Base-by-base conservation (phyloP, 768 basidiomycete species). In the Lactifluus subvellereus region DNA sequence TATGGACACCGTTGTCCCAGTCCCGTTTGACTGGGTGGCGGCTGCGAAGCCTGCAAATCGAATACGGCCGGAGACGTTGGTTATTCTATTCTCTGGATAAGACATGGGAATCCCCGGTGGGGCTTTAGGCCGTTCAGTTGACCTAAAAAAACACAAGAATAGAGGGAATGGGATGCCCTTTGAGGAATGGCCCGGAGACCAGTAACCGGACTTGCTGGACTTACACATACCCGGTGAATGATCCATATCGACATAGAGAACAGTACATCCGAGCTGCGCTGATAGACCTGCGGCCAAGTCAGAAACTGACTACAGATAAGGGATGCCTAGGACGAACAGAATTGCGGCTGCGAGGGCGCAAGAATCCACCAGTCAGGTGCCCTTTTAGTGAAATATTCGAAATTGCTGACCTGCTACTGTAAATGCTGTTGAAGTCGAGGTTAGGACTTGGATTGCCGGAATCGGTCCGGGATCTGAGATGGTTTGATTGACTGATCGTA, bases 201-300 rank as follows among this genome's bases (percentile, higher is more conserved):
- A 32, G 38, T 1, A 30, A 27, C 9, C 43, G 22, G 56, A 60
- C 30, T 6, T 14, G 18, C 18, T 27, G 32, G 16, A 45, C 62
- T 51, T 42, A 63, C 62, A 48, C 35, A 37, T 32, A 59, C 54
- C 48, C 52, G 9, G 62, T 63, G 52, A 63, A 9, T 9, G 47
- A 48, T 27, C 47, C 47, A 6, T 27, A 11, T 48, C 11, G 47
- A 11, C 47, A 48, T 22, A 48, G 47, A 48, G 47, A 48, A 22
- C 47, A 20, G 27, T 48, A 48, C 47, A 48, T 48, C 8, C 62
- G 62, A 40, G 62, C n/a, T 22, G 62, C 52, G 18, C 45, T 47
- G 20, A 63, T 63, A 32, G 52, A 40, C 47, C 62, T 63, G 35
- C 30, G 7, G 13, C 6, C 13, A 13, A 13, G 52, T 58, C 38